Conservation (phyloP, 176 grass and related monocot species). For the barley (Hordeum vulgare) region DNA sequence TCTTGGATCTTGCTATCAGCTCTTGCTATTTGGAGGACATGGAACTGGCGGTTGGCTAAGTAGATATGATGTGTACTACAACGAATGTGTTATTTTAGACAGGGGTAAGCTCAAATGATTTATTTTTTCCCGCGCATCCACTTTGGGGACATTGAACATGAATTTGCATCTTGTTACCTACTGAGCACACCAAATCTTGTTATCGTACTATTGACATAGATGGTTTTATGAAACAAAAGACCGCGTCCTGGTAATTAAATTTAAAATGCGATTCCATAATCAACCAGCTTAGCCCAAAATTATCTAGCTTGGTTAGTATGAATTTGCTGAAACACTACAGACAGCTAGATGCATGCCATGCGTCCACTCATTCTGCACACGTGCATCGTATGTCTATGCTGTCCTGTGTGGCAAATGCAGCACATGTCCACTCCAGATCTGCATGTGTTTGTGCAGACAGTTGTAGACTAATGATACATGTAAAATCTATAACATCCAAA, state of each 20-base stretch:
- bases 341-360: not conserved
- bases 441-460: not conserved
- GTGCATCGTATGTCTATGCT: not conserved
- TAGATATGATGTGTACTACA: conserved; percentile 96
- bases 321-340: not conserved
- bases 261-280: not conserved
- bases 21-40: conserved; percentile 95
- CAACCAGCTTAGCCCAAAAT: not conserved
- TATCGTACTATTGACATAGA: not conserved
- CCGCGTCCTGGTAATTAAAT: not conserved
- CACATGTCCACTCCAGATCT: not conserved
- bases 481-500: not conserved
- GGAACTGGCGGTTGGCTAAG: conserved; percentile 95
- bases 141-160: not conserved
- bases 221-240: not conserved
- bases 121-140: not conserved
- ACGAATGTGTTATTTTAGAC: conserved; percentile 92
- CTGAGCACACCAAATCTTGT: not conserved
- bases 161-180: not conserved
- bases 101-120: conserved; percentile 51
- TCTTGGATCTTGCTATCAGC: conserved; percentile 48
- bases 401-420: not conserved
- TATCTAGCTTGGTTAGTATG: not conserved
- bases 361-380: not conserved
- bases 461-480: not conserved